These are phyloP conservation scores for Capronia epimyces DNA, from an alignment of 2,329 filamentous ascomycete genomes.

Conservation along the genomic window DNA sequence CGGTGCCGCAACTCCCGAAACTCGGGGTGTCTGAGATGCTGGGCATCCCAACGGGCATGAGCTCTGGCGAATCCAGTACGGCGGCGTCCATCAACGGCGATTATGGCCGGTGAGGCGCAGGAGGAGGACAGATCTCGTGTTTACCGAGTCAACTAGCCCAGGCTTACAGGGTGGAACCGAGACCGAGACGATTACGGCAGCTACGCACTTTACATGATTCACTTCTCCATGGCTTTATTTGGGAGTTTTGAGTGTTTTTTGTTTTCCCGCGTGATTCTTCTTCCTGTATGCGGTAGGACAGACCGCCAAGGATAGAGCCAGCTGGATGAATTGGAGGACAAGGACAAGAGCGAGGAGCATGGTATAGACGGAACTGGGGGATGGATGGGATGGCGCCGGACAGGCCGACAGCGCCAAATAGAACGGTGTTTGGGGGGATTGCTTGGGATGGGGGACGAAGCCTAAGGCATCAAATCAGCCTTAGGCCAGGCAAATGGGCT, in stretches of 20 bases:
- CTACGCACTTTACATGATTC: not conserved
- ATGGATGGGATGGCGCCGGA: slow-evolving; percentile 14
- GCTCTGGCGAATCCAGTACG: slow-evolving; percentile 71
- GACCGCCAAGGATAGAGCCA: slow-evolving; percentile 1
- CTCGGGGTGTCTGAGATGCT: slow-evolving; percentile 82
- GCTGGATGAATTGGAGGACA: slow-evolving; percentile 9
- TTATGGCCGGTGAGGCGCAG: slow-evolving; percentile 12
- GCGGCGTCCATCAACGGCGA: slow-evolving; percentile 71
- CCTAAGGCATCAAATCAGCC: slow-evolving; percentile 11
- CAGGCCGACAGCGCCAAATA: slow-evolving; percentile 21
- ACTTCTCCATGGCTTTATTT: not conserved
- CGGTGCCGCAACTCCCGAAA: slow-evolving; percentile 81
- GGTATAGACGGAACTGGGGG: slow-evolving; percentile 19
- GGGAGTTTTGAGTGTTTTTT: slow-evolving; percentile 1
- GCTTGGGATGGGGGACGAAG: slow-evolving; percentile 7
- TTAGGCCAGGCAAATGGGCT: slow-evolving; percentile 12
- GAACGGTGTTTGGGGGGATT: slow-evolving; percentile 13
- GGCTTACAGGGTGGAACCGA: not conserved
- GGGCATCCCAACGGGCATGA: slow-evolving; percentile 60
- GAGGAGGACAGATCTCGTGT: not conserved
- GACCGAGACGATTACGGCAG: not conserved
- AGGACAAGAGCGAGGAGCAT: slow-evolving; percentile 22
- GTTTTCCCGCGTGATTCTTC: slow-evolving; percentile 3
- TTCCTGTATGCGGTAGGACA: not conserved
- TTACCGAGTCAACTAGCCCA: slow-evolving; percentile 1